These are phyloP conservation scores for Leccinum pachyderme DNA, from an alignment of 1,284 basidiomycete species.

Conservation along the genomic window DNA sequence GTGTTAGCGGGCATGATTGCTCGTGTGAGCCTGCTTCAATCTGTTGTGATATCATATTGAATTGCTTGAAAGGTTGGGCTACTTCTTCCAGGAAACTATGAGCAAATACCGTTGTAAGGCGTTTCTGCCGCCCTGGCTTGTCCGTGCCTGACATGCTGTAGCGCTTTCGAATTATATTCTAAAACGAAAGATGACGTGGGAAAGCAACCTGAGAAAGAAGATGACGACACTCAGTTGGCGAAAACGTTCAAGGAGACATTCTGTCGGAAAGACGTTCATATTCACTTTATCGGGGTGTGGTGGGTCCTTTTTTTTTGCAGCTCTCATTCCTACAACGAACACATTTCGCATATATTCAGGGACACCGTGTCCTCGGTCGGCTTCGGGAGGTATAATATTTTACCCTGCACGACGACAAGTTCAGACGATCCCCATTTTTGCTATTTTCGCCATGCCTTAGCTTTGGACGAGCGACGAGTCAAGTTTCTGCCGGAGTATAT, in stretches of 20 bases:
- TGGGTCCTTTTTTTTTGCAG: slow-evolving; percentile 14
- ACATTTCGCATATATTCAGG: slow-evolving; percentile 11
- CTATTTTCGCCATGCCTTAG: slow-evolving; percentile 32
- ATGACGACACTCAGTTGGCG: slow-evolving; percentile 14
- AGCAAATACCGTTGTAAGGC: slow-evolving; percentile 38
- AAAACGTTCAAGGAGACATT: slow-evolving; percentile 27
- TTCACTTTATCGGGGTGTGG: slow-evolving; percentile 42
- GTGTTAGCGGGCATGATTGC: slow-evolving; percentile 38
- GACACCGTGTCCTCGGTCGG: slow-evolving; percentile 38
- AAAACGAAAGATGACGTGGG: slow-evolving; percentile 20
- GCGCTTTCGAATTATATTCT: slow-evolving; percentile 33
- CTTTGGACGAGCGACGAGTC: slow-evolving; percentile 40
- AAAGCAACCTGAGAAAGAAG: slow-evolving; percentile 9
- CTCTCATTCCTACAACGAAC: not conserved
- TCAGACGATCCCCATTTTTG: slow-evolving; percentile 28
- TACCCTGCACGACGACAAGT: slow-evolving; percentile 31
- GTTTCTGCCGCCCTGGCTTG: not conserved
- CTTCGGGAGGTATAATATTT: slow-evolving; percentile 22
- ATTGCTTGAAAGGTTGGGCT: slow-evolving; percentile 33
- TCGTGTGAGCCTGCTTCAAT: slow-evolving; percentile 19
- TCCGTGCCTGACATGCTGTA: slow-evolving; percentile 7
- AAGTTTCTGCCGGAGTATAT: slow-evolving; percentile 41
- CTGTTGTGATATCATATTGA: not conserved
- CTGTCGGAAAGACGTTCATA: slow-evolving; percentile 22
- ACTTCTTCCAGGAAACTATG: slow-evolving; percentile 35